Base-by-base conservation (phyloP, 2,329 filamentous ascomycete species). In the Paraphaeosphaeria minitans region DNA sequence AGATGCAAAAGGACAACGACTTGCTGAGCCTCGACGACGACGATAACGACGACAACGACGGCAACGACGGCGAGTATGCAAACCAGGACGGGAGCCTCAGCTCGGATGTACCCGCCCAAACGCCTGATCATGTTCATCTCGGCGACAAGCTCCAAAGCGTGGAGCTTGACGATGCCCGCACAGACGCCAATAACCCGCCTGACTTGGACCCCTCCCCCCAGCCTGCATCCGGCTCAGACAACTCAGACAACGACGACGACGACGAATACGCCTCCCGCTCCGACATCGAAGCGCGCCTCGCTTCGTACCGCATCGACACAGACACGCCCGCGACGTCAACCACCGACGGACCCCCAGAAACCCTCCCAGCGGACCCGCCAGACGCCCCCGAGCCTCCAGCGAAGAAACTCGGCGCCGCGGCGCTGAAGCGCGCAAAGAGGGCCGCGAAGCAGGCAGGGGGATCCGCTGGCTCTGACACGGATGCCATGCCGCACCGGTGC, bases 1-100 rank as follows among this genome's bases (percentile, higher is more conserved):
- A 95, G 74, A 96, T 99, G 93, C 86, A 84, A 66, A 87, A 89
- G 66, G 91, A 99, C 69, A 89, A 93, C 68, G 81, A 82, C 48
- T 82, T 87, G 50, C 75, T 92, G 35, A 71, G 80, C 56, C 66
- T 83, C 35, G 78, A 80, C 22, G 73, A 75, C 5, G 75, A 78
- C 29, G 65, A 27, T 6, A 27, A 27, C n/a, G 24, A 27, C 2
- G 70, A 68, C 8, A 72, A 74, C 5, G 71, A 72, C 16, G 64
- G 58, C 9, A 56, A 64, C 37, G 24, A 27, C 24, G 3, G 41
- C 24, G 75, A 80, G 14, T 62, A 62, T 2, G 52, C 57, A 16
- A 52, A 64, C 7, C 19, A 27, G 10, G 29, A 29, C 3, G 24
- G 24, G 46, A 21, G 19, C 7, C 39, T 13, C 12, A 42, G 4